Conservation (phyloP, 495 filamentous ascomycete species). For the Trichoderma virens region DNA sequence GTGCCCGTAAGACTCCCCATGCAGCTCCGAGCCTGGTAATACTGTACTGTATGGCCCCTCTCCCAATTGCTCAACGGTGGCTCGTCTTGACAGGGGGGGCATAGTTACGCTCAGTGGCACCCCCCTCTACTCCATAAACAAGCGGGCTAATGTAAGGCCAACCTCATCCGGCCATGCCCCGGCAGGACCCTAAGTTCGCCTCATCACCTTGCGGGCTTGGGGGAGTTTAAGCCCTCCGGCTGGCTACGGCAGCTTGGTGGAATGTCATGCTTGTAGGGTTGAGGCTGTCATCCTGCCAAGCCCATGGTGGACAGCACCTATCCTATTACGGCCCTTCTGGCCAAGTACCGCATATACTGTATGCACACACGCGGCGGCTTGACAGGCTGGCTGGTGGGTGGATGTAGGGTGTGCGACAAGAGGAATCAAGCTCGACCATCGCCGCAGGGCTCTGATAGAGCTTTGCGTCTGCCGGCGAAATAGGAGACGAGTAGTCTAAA, state of each 20-base stretch:
- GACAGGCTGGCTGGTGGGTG: background rate
- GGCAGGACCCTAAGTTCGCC: background rate
- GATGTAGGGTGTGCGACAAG: background rate
- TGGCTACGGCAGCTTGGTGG: background rate
- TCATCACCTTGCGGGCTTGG: background rate
- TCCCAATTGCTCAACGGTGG: background rate
- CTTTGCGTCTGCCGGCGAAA: background rate
- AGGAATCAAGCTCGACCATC: background rate
- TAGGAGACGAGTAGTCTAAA: background rate
- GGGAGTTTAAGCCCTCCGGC: background rate
- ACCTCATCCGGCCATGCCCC: background rate
- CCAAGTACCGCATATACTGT: background rate
- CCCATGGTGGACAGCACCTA: background rate
- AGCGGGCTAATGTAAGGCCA: background rate
- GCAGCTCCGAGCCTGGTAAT: background rate
- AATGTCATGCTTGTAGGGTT: background rate
- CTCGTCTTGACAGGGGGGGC: constrained; percentile 1
- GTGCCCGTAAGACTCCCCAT: background rate
- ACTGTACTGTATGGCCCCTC: background rate
- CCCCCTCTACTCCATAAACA: background rate
- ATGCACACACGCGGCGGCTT: background rate
- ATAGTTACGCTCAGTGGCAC: background rate
- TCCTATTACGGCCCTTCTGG: background rate
- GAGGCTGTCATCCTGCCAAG: background rate
- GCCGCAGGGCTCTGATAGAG: background rate